phyloP scores from a whole-genome alignment of 192 early-diverging fungal species.

The Paraglomus occultum region DNA sequence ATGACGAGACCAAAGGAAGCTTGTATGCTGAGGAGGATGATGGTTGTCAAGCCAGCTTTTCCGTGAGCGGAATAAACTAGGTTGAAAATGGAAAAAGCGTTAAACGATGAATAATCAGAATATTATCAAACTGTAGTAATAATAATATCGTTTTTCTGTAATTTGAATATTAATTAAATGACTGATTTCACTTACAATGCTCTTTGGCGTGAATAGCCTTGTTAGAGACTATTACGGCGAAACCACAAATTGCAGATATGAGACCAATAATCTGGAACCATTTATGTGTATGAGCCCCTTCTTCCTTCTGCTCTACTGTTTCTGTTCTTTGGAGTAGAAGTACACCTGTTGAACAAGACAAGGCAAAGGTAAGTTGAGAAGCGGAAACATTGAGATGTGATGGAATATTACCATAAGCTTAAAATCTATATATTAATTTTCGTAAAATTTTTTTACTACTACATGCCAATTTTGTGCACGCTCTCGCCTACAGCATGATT shows the following conservation, averaged over 20 bases:
- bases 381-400: not conserved
- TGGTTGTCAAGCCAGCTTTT: constrained; percentile 33
- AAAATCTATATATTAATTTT: too few relatives aligned
- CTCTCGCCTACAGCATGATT: too few relatives aligned
- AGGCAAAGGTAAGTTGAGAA: not conserved
- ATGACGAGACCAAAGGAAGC: constrained; percentile 34
- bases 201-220: constrained; percentile 27
- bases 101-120: not conserved
- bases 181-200: constrained; percentile 30
- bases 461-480: too few relatives aligned
- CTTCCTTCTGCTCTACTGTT: constrained; percentile 33
- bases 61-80: constrained; percentile 31
- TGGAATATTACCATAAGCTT: too few relatives aligned
- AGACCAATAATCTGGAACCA: constrained; percentile 30
- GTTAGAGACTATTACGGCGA: constrained; percentile 29
- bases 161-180: not conserved
- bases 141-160: constrained; percentile 27
- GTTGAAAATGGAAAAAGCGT: not conserved
- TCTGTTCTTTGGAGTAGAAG: constrained; percentile 34
- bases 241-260: constrained; percentile 28
- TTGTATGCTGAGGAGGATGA: constrained; percentile 34
- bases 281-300: constrained; percentile 33
- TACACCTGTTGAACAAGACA: constrained; percentile 31
- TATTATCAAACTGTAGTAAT: not conserved
- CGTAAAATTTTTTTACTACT: too few relatives aligned